Percentiles rank a stretch among this genome's conserved stretches.
Evolutionary conservation across 768 basidiomycete species (phyloP).

Genomic region (Rhodotorula sphaerocarpa): DNA sequence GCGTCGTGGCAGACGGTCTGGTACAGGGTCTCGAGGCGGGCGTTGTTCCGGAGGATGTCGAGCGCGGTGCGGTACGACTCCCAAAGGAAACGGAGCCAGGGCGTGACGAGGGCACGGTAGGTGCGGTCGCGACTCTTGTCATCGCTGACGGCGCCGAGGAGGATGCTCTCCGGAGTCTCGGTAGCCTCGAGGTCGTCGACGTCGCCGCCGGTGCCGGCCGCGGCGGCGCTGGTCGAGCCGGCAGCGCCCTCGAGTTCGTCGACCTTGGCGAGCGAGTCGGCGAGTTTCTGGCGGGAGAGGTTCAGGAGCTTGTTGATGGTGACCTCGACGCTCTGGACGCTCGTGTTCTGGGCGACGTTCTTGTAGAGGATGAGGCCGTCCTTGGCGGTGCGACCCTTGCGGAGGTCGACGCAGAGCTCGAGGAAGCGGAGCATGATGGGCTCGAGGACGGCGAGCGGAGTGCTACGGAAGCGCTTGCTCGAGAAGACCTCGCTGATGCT

Average conservation of each 20-base stretch:
- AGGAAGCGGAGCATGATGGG: conserved; percentile 94
- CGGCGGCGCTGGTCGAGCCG: conserved; percentile 5
- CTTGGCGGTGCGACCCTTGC: conserved; percentile 85
- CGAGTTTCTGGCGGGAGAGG: conserved; percentile 42
- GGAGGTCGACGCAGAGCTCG: conserved; percentile 89
- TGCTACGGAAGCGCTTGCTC: conserved; percentile 87
- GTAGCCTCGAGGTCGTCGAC: conserved; percentile 93
- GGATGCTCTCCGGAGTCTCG: conserved; percentile 85
- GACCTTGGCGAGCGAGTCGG: conserved; percentile 44
- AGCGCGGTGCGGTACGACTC: conserved; percentile 92
- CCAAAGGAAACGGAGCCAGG: conserved; percentile 98
- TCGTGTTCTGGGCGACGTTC: conserved; percentile 90
- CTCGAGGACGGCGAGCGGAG: conserved; percentile 76
- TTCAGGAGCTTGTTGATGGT: conserved; percentile 80
- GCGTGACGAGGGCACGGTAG: conserved; percentile 87
- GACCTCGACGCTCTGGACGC: conserved; percentile 79
- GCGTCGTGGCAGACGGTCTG: conserved; percentile 97
- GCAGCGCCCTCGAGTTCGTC: conserved; percentile 42
- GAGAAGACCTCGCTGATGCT: conserved; percentile 78
- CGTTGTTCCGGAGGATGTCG: conserved; percentile 93
- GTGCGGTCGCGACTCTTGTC: conserved; percentile 91
- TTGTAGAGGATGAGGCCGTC: conserved; percentile 96
- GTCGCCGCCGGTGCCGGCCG: conserved; percentile 50
- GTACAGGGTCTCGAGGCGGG: conserved; percentile 82
- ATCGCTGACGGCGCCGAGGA: conserved; percentile 77